Conservation (phyloP, 2,329 filamentous ascomycete genomes). For the Zasmidium citrigriseum region DNA sequence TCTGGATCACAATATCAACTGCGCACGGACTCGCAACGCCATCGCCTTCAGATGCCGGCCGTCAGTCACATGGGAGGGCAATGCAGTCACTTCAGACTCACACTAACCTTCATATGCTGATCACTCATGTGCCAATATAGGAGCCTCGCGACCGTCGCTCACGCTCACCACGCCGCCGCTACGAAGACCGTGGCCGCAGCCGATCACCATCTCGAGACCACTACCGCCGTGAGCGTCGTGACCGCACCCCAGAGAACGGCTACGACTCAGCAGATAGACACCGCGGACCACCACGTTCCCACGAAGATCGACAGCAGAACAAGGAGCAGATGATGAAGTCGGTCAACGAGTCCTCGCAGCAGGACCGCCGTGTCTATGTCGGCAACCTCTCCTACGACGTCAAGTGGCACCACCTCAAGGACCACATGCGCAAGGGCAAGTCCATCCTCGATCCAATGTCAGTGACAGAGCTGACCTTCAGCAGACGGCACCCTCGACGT, state of each 20-base stretch:
- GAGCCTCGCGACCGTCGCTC: neutral
- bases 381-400: slow-evolving; percentile 99
- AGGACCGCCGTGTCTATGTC: slow-evolving; percentile 99
- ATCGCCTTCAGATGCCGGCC: neutral
- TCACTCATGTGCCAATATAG: neutral
- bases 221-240: slow-evolving; percentile 47
- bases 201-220: slow-evolving; percentile 25
- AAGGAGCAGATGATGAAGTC: slow-evolving; percentile 97
- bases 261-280: slow-evolving; percentile 55
- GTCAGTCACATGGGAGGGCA: neutral
- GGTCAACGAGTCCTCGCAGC: slow-evolving; percentile 91
- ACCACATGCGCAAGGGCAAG: slow-evolving; percentile 99
- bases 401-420: slow-evolving; percentile 99
- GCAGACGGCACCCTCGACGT: slow-evolving; percentile 83
- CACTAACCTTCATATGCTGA: neutral
- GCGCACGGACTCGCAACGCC: neutral
- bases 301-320: slow-evolving; percentile 78
- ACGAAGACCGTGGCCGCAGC: slow-evolving; percentile 23
- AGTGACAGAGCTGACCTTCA: slow-evolving; percentile 4
- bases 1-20: too few relatives aligned
- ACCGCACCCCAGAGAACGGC: slow-evolving; percentile 79
- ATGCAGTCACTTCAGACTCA: neutral
- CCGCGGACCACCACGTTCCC: slow-evolving; percentile 60
- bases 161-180: slow-evolving; percentile 46
- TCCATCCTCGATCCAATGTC: slow-evolving; percentile 10